These are phyloP conservation scores for Penicillium sp. DNA, from an alignment of 2,329 filamentous ascomycete species.

Conservation along the genomic window DNA sequence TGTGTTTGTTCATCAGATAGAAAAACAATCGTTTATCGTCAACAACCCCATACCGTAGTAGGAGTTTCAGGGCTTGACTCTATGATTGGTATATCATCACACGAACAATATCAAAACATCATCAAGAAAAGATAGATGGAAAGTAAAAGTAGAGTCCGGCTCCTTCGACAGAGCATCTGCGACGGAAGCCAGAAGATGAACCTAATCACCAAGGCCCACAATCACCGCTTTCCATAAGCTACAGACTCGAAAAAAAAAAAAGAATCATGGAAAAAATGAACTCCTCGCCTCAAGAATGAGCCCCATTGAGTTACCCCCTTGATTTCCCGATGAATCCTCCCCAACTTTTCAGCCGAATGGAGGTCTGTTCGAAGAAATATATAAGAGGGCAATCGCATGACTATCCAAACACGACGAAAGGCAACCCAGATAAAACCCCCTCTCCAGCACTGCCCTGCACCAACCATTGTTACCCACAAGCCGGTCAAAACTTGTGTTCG, in stretches of 20 bases:
- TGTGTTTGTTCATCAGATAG: slow-evolving; percentile 43
- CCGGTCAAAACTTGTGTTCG: too few species aligned
- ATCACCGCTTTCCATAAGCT: slow-evolving; percentile 49
- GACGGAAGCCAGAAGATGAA: too few species aligned
- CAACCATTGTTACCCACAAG: too few species aligned
- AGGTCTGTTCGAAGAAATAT: slow-evolving; percentile 22
- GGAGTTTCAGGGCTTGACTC: slow-evolving; percentile 94
- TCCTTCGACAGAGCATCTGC: slow-evolving; percentile 60
- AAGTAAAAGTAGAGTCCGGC: slow-evolving; percentile 45
- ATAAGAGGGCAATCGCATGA: slow-evolving; percentile 84
- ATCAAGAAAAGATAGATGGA: too few species aligned
- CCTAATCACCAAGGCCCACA: too few species aligned
- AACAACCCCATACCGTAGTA: slow-evolving; percentile 38
- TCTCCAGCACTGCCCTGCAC: slow-evolving; percentile 29
- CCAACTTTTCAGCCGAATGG: too few species aligned
- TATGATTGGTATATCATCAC: slow-evolving; percentile 91
- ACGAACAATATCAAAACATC: too few species aligned
- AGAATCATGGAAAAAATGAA: slow-evolving; percentile 48
- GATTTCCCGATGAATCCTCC: too few species aligned
- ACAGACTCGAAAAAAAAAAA: slow-evolving; percentile 37
- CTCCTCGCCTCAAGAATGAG: slow-evolving; percentile 99
- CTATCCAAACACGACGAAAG: slow-evolving; percentile 91
- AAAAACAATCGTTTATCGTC: slow-evolving; percentile 43
- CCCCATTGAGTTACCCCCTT: slow-evolving; percentile 94
- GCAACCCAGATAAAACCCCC: slow-evolving; percentile 45